Conservation (phyloP, 352 stramenopile species). For the Plasmopara muralis region DNA sequence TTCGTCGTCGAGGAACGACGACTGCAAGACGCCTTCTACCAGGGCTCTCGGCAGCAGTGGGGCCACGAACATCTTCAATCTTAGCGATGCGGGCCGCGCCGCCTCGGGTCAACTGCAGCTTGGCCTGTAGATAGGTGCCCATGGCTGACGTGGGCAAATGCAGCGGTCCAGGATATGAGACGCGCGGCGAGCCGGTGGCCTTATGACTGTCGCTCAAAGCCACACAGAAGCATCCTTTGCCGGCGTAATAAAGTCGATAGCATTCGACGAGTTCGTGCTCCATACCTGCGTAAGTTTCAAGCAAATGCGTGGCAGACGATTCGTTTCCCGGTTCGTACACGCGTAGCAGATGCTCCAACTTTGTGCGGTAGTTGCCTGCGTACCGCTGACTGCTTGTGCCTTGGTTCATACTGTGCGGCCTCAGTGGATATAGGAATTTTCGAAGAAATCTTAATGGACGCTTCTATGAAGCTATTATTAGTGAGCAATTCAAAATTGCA, state of each 20-base stretch:
- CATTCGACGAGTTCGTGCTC: constrained; percentile 59
- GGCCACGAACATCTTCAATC: constrained; percentile 42
- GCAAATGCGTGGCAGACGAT: constrained; percentile 28
- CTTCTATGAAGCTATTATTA: not conserved
- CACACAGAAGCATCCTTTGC: constrained; percentile 37
- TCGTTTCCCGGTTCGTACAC: constrained; percentile 40
- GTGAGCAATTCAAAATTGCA: constrained; percentile 17
- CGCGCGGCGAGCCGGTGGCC: constrained; percentile 8
- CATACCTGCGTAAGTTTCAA: constrained; percentile 48
- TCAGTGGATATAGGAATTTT: constrained; percentile 13
- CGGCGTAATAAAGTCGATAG: constrained; percentile 60
- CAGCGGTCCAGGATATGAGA: constrained; percentile 23
- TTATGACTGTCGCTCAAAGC: constrained; percentile 19
- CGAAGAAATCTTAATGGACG: constrained; percentile 21
- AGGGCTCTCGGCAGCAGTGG: constrained; percentile 18
- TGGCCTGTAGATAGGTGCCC: constrained; percentile 44
- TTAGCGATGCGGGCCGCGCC: constrained; percentile 30
- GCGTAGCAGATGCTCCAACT: constrained; percentile 41
- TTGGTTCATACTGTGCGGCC: constrained; percentile 6
- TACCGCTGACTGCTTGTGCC: constrained; percentile 9
- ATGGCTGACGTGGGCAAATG: constrained; percentile 52
- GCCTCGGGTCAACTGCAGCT: constrained; percentile 35
- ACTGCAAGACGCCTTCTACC: constrained; percentile 16
- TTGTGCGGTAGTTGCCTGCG: constrained; percentile 8
- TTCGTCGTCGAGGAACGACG: constrained; percentile 19